These are phyloP conservation scores for Boletus insuetus DNA, from an alignment of 768 basidiomycete genomes.

Conservation along the genomic window DNA sequence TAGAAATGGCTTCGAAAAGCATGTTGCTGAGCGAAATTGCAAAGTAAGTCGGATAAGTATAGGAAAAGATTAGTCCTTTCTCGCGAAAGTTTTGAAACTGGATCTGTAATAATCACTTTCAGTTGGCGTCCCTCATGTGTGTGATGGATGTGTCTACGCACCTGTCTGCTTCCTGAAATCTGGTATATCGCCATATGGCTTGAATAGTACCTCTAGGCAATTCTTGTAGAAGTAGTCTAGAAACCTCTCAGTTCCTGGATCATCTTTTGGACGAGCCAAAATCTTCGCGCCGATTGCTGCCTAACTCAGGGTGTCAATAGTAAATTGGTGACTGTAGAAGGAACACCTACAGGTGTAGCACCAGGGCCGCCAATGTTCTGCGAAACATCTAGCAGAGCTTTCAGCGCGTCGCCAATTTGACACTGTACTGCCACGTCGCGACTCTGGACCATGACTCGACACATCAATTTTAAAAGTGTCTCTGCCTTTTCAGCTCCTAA, in stretches of 20 bases:
- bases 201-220: conserved; percentile 74
- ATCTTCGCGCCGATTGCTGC: conserved; percentile 40
- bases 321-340: not conserved
- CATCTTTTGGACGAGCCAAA: conserved; percentile 67
- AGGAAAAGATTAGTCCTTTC: conserved; percentile 82
- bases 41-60: conserved; percentile 88
- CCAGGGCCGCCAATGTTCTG: conserved; percentile 38
- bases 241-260: conserved; percentile 84
- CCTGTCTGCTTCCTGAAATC: conserved; percentile 58
- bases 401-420: conserved; percentile 85
- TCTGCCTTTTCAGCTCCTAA: conserved; percentile 62
- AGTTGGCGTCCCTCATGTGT: conserved; percentile 1
- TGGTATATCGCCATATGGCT: conserved; percentile 71
- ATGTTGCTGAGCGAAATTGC: conserved; percentile 86
- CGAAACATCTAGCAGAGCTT: conserved; percentile 78
- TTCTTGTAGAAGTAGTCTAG: conserved; percentile 92
- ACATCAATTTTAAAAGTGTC: conserved; percentile 74
- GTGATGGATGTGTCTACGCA: conserved; percentile 16
- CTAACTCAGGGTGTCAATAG: conserved; percentile 14
- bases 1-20: conserved; percentile 90
- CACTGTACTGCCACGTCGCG: conserved; percentile 85
- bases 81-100: conserved; percentile 55
- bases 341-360: conserved; percentile 33
- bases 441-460: conserved; percentile 74
- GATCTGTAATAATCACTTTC: conserved; percentile 36